phyloP scores from a whole-genome alignment of 1,139 yeast species.

The Suhomyces bribrorum region DNA sequence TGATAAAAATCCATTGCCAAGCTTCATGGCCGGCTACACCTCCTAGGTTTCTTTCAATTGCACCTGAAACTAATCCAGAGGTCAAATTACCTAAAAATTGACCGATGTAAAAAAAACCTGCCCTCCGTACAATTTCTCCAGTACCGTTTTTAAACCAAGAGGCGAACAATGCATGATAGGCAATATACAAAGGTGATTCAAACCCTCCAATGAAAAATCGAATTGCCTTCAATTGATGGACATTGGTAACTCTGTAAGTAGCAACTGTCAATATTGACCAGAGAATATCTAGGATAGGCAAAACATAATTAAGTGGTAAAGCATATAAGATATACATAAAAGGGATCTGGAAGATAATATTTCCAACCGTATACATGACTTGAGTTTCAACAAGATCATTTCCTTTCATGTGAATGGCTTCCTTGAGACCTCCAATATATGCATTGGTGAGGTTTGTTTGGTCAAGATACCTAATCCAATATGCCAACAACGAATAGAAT shows the following conservation, averaged over 20 bases:
- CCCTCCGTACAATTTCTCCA: conserved; percentile 57
- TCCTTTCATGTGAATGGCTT: conserved; percentile 59
- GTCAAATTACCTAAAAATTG: conserved; percentile 61
- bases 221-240: conserved; percentile 52
- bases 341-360: conserved; percentile 55
- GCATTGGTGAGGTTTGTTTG: conserved; percentile 61
- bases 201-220: conserved; percentile 62
- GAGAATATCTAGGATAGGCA: conserved; percentile 56
- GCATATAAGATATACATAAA: conserved; percentile 32
- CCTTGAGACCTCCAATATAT: conserved; percentile 63
- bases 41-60: conserved; percentile 48
- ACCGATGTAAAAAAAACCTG: conserved; percentile 59
- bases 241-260: conserved; percentile 46
- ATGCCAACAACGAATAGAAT: conserved; percentile 58
- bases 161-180: conserved; percentile 59
- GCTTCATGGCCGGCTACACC: conserved; percentile 53
- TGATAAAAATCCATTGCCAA: conserved; percentile 74
- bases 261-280: conserved; percentile 69
- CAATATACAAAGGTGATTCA: conserved; percentile 60
- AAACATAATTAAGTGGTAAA: conserved; percentile 43
- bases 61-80: conserved; percentile 63
- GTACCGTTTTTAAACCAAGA: conserved; percentile 53
- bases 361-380: conserved; percentile 57
- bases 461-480: conserved; percentile 71
- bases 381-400: conserved; percentile 63